Evolutionary conservation across 2,329 filamentous ascomycete species (phyloP), one percentile per base, ranked within the genome.

Genomic region (Aspergillus caelatus): DNA sequence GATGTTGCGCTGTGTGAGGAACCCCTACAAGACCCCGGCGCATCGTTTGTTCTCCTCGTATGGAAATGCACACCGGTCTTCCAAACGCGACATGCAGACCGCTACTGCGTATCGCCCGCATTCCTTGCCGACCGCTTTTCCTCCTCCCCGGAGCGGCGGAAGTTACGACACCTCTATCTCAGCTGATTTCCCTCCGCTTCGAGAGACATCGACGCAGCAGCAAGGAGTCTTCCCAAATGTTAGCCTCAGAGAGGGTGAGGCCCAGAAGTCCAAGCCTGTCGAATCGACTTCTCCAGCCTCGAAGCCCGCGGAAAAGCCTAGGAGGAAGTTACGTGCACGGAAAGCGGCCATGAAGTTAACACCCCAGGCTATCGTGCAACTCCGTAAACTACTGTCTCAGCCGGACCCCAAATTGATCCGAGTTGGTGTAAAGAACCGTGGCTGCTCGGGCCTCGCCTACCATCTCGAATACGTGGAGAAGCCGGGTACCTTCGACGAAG

Each of bases 381-480:
- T 99, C 39, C 88, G 88, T 62, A 84, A 85, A 21, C 81, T 99
- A 43, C 85, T 97, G 8, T 88, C 94, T 65, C 90, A 93, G 72
- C 95, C 95, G 0, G 89, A 95, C 30, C 93, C 94, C 2, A 96
- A 97, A 81, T 85, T 97, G 68, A 97, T 99, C 77, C 90, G 95
- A 71, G 92, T 99, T 7, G 94, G 95, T 14, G 95, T 98, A 65
- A 93, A 91, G 78, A 97, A 97, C 79, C 87, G 93, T 68, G 95
- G 95, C 11, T 99, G 95, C 79, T 97, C 93, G 58, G 95, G 95
- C 19, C 82, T 98, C 69, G 91, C 94, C 36, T 99, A 99, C 77
- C 89, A 97, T 74, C 83, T 99, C 32, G 94, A 98, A 79, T 99
- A 94, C 72, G 94, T 98, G 57, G 94, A 98, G 71, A 94, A 94